Evolutionary conservation across 257 asterid species (phyloP).

Genomic region (Pogostemon cablin): DNA sequence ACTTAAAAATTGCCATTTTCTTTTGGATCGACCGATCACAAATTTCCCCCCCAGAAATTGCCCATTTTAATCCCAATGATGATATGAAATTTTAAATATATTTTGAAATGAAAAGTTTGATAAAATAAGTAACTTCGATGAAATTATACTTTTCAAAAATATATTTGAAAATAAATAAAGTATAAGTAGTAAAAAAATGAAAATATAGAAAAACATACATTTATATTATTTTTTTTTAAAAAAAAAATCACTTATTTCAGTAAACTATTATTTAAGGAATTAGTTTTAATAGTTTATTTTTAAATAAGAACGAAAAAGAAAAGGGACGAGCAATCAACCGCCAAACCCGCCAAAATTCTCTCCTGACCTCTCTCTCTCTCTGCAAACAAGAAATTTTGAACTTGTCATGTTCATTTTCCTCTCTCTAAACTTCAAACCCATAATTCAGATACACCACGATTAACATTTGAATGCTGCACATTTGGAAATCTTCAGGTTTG

Average conservation of each 20-base stretch:
- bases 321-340: conserved; percentile 48
- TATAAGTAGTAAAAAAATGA: too few relatives aligned
- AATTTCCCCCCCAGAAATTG: too few relatives aligned
- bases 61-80: too few relatives aligned
- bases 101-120: too few relatives aligned
- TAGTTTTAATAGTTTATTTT: not conserved
- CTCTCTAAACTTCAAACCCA: conserved; percentile 25
- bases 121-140: too few relatives aligned
- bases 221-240: too few relatives aligned
- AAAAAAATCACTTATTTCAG: not conserved
- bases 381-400: conserved; percentile 22
- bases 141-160: too few relatives aligned
- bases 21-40: too few relatives aligned
- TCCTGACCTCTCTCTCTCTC: conserved; percentile 49
- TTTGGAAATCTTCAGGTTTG: conserved; percentile 24
- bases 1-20: too few relatives aligned
- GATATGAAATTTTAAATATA: too few relatives aligned
- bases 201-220: too few relatives aligned
- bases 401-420: conserved; percentile 18
- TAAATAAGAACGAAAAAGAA: not conserved
- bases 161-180: too few relatives aligned
- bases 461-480: conserved; percentile 9
- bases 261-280: not conserved
- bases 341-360: conserved; percentile 73
- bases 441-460: conserved; percentile 4